These are phyloP conservation scores for Claviceps capensis DNA, from an alignment of 2,329 filamentous ascomycete species.

Conservation along the genomic window DNA sequence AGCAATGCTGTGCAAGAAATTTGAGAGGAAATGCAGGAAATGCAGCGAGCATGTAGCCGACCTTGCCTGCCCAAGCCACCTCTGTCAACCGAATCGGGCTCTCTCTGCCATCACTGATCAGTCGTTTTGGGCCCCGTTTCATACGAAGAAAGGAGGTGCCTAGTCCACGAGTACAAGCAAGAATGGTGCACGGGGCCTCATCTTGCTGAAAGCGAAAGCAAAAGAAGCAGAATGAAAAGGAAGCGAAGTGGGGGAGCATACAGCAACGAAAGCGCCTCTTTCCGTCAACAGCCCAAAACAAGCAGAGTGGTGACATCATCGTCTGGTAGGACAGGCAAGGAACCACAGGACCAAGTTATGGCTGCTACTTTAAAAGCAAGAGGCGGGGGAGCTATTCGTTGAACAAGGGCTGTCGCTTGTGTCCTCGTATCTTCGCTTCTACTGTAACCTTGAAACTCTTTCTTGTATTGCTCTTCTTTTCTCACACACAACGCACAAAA, in stretches of 20 bases:
- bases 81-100: too few species aligned
- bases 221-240: not conserved
- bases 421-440: not conserved
- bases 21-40: too few species aligned
- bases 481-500: not conserved
- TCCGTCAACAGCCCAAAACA: not conserved
- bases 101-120: too few species aligned
- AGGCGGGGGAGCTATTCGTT: not conserved
- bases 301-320: conserved; percentile 21
- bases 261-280: not conserved
- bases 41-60: too few species aligned
- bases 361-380: conserved; percentile 3
- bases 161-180: not conserved
- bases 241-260: not conserved
- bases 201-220: not conserved
- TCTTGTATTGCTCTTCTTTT: not conserved
- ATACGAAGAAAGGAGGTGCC: too few species aligned
- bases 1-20: too few species aligned
- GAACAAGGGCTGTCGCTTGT: not conserved
- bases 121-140: too few species aligned
- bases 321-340: not conserved
- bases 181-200: not conserved
- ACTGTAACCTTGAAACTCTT: not conserved
- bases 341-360: not conserved
- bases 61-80: too few species aligned